Base-by-base conservation (phyloP, 2,329 filamentous ascomycete species). In the Zasmidium angulare region DNA sequence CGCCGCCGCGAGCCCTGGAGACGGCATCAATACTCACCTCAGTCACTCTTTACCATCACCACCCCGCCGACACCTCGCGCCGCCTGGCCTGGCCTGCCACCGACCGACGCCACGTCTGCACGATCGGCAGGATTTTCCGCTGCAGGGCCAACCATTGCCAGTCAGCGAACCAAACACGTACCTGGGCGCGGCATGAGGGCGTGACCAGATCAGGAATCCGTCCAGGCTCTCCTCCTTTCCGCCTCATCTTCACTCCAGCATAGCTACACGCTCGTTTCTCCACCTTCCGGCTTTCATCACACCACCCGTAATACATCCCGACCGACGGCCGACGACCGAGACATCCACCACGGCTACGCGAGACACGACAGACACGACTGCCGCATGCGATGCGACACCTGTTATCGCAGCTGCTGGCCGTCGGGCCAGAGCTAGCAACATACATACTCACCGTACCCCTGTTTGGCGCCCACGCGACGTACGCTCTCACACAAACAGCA, bases 401-500 rank as follows among this genome's bases (percentile, higher is more conserved):
- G 36, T 36, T 73, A 12, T 66, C 68, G 51, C 69, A 72, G 64
- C 66, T 73, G 63, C 62, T 72, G 64, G 71, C 71, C 65, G 31
- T 72, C 31, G 71, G 69, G 57, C 71, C 71, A 23, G 70, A 72
- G 70, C 71, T 73, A 55, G 66, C 68, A 47, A 63, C 64, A 17
- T 69, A 69, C 63, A 69, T 73, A 48, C 63, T 72, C 59, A 66
- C 68, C 21, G 51, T 66, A 24, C 68, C 67, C 29, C 53, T 72
- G 23, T 59, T 70, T 40, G 54, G 49, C 47, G 48, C 59, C n/a
- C 57, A 51, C 12, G 40, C 53, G 31, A 61, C 61, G 53, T 55
- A 62, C 36, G 66, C 67, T 22, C 58, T 62, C 21, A 51, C 60
- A 19, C 66, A 66, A 53, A 84, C 79, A 49, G 74, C 84, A 14